Conservation (phyloP, 345 rosid species). For the Streptanthus diversifolius region DNA sequence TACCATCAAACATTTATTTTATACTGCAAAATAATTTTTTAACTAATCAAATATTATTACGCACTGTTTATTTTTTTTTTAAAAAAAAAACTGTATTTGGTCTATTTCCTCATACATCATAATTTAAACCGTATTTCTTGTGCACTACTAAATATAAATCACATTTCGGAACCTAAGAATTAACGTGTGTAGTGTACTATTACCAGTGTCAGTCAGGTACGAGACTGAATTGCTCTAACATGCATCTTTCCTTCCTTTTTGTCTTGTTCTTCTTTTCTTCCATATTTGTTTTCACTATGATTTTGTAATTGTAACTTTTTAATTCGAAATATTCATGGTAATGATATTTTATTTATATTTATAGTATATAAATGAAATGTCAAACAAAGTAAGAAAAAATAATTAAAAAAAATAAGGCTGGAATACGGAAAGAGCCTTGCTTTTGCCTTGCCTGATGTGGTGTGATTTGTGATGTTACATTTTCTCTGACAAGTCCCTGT, state of each 20-base stretch:
- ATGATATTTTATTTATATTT: neutral
- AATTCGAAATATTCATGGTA: neutral
- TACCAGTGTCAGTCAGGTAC: conserved; percentile 12
- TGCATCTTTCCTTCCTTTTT: conserved; percentile 9
- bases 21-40: too few species aligned
- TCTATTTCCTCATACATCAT: too few species aligned
- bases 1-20: too few species aligned
- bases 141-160: too few species aligned
- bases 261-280: neutral
- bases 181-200: conserved; percentile 16
- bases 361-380: neutral
- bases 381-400: neutral
- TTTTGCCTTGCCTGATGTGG: conserved; percentile 33
- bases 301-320: neutral
- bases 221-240: conserved; percentile 1
- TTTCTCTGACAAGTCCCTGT: conserved; percentile 32
- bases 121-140: too few species aligned
- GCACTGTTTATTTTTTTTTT: too few species aligned
- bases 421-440: conserved; percentile 20
- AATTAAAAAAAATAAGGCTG: neutral
- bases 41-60: too few species aligned
- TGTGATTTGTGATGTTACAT: conserved; percentile 33
- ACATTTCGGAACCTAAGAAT: too few species aligned
- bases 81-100: too few species aligned
- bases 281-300: neutral